Percentiles rank a stretch among this genome's conserved stretches.
Conservation (phyloP, 495 filamentous ascomycete species). For the Neurospora sp. region DNA sequence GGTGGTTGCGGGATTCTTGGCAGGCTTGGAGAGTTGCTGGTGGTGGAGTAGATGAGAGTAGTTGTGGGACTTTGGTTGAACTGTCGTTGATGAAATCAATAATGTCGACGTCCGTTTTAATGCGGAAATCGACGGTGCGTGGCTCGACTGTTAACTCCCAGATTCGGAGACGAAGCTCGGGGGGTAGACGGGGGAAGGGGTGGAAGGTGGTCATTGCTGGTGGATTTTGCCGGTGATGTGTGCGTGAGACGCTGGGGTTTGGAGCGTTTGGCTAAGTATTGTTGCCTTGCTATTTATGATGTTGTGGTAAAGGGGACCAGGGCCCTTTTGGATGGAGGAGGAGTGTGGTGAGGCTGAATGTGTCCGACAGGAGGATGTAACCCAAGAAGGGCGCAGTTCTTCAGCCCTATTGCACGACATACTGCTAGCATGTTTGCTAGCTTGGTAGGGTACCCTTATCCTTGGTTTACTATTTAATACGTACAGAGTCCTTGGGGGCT, state of each 20-base stretch:
- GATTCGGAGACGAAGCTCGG: not conserved
- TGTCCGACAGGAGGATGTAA: not conserved
- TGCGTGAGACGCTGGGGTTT: not conserved
- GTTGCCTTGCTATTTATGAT: not conserved
- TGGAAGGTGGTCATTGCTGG: not conserved
- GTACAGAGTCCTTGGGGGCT: too few species aligned
- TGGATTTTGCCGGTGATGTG: not conserved
- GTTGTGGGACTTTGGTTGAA: not conserved
- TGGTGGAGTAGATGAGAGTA: not conserved
- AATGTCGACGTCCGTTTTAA: not conserved
- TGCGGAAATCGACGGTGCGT: not conserved
- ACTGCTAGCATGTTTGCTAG: too few species aligned
- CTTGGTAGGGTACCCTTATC: too few species aligned
- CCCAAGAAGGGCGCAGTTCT: not conserved
- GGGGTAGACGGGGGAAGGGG: not conserved
- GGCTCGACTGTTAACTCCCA: not conserved
- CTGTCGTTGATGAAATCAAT: not conserved
- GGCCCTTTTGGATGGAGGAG: not conserved
- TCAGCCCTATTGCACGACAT: not conserved
- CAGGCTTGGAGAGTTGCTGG: not conserved
- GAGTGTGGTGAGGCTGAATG: not conserved
- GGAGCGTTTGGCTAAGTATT: not conserved
- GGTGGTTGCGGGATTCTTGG: not conserved
- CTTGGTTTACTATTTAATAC: too few species aligned
- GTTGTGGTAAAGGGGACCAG: not conserved